Evolutionary conservation across 1,284 basidiomycete species (phyloP).

Genomic region (Puccinia coronata): DNA sequence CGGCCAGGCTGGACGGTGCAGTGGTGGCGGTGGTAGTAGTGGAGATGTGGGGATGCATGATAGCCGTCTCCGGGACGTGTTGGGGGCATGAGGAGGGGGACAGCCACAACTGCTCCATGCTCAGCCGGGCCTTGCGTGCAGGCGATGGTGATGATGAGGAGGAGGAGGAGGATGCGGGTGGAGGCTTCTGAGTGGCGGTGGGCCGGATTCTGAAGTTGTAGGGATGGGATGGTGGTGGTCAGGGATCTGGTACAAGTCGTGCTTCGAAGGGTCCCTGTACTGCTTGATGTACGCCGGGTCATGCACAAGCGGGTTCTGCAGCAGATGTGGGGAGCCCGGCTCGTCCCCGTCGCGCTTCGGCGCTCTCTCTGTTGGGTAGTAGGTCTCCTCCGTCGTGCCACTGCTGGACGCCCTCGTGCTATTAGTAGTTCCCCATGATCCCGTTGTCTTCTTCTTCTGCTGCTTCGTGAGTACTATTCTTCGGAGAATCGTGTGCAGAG

Average conservation of each 20-base stretch:
- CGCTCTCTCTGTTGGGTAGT: neutral
- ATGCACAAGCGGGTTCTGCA: constrained; percentile 11
- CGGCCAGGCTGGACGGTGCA: constrained; percentile 46
- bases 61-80: neutral
- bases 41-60: too few relatives aligned
- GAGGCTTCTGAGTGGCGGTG: constrained; percentile 31
- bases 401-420: too few relatives aligned
- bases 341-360: neutral
- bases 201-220: constrained; percentile 10
- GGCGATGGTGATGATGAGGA: neutral
- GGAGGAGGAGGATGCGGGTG: too few relatives aligned
- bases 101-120: constrained; percentile 44
- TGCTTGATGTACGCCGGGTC: constrained; percentile 52
- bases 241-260: constrained; percentile 50
- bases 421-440: too few relatives aligned
- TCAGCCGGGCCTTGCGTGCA: constrained; percentile 38
- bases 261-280: constrained; percentile 52
- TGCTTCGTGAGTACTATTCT: too few relatives aligned
- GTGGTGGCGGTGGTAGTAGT: neutral
- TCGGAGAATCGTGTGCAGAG: too few relatives aligned
- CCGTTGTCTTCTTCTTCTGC: too few relatives aligned
- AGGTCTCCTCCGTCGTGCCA: neutral
- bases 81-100: neutral
- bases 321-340: neutral
- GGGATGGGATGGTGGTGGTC: constrained; percentile 36